A percentile compares a stretch with the other conserved stretches of the same genome.
These are phyloP conservation scores for Osmozyma mogii DNA, from an alignment of 805 yeast genomes.

Conservation along the genomic window DNA sequence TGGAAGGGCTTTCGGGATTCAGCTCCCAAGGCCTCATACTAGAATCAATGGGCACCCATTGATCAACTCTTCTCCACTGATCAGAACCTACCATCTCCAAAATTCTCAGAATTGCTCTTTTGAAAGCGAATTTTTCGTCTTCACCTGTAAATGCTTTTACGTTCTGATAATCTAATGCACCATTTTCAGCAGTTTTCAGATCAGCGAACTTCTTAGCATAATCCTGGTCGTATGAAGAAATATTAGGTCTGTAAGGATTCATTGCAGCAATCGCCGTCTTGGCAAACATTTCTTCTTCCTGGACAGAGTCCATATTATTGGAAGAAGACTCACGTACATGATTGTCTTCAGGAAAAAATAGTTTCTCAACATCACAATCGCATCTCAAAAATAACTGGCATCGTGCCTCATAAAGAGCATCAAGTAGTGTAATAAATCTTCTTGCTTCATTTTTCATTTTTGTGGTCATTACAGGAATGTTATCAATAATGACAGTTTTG, in stretches of 20 bases:
- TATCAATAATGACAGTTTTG: constrained; percentile 48
- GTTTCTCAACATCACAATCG: constrained; percentile 40
- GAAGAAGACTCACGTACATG: too few relatives aligned
- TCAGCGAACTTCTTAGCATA: constrained; percentile 17
- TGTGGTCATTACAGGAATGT: constrained; percentile 52
- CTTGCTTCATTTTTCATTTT: constrained; percentile 62
- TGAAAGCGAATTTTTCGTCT: constrained; percentile 68
- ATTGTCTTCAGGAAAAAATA: constrained; percentile 59
- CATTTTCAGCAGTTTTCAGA: neutral
- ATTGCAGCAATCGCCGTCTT: constrained; percentile 51
- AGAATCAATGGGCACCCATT: constrained; percentile 50
- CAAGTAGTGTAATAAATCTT: constrained; percentile 56
- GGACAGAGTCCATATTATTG: constrained; percentile 19
- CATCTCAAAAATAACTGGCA: constrained; percentile 51
- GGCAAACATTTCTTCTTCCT: constrained; percentile 64
- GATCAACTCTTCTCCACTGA: constrained; percentile 38
- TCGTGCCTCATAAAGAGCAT: constrained; percentile 61
- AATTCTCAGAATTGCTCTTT: constrained; percentile 61
- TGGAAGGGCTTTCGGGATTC: constrained; percentile 2
- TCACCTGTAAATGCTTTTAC: constrained; percentile 62
- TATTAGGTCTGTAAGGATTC: constrained; percentile 65
- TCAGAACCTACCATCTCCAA: constrained; percentile 49
- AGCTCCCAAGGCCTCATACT: constrained; percentile 54
- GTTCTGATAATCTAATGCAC: constrained; percentile 31
- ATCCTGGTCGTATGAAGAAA: constrained; percentile 51